phyloP scores from a whole-genome alignment of 768 basidiomycete species.

The Boletus pseudo-olivaceus region DNA sequence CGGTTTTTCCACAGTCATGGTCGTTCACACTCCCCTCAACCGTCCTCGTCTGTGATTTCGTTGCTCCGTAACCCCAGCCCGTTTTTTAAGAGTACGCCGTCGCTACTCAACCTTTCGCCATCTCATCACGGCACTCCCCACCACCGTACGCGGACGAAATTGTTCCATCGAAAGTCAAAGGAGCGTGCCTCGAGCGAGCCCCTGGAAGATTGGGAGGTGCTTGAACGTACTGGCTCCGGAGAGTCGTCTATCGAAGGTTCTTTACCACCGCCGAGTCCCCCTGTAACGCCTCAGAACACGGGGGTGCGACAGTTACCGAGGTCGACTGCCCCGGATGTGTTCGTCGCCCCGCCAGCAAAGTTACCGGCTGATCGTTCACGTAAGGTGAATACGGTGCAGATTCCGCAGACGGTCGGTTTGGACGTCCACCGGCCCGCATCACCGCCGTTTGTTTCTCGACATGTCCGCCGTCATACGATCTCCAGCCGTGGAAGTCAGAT shows the following conservation, averaged over 20 bases:
- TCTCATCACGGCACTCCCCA: conserved; percentile 30
- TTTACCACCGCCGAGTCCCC: conserved; percentile 18
- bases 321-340: conserved; percentile 9
- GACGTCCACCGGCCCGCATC: conserved; percentile 28
- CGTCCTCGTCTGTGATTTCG: conserved; percentile 34
- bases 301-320: conserved; percentile 15
- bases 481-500: conserved; percentile 31
- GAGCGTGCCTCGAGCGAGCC: conserved; percentile 33
- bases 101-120: conserved; percentile 29
- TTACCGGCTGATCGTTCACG: conserved; percentile 16
- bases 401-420: conserved; percentile 14
- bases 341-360: conserved; percentile 12
- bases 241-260: conserved; percentile 25
- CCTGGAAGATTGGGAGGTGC: conserved; percentile 33
- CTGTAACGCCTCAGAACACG: conserved; percentile 19
- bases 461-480: conserved; percentile 33
- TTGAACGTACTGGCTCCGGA: conserved; percentile 28
- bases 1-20: conserved; percentile 28
- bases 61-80: conserved; percentile 34
- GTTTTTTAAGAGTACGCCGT: conserved; percentile 34
- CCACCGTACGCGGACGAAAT: conserved; percentile 28
- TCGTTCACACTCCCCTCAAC: conserved; percentile 32
- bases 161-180: conserved; percentile 35
- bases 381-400: conserved; percentile 24
- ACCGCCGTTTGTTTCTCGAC: conserved; percentile 32